Conservation (phyloP, 1,284 basidiomycete genomes). For the Agroathelia rolfsii region DNA sequence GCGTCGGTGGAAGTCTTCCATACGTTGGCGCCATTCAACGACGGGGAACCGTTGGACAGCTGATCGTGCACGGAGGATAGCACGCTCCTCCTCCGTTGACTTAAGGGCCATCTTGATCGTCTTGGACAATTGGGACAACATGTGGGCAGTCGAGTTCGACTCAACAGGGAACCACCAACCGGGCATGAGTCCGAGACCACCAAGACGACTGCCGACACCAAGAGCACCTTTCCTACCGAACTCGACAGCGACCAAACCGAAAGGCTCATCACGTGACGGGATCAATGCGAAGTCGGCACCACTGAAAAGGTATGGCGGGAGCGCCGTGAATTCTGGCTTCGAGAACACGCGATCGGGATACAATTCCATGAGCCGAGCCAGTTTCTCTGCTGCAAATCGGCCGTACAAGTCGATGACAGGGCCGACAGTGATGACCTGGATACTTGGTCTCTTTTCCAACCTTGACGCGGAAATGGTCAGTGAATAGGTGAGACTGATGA, state of each 20-base stretch:
- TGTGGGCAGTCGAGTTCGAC: slow-evolving; percentile 81
- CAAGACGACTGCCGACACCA: slow-evolving; percentile 85
- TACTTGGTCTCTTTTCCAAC: slow-evolving; percentile 75
- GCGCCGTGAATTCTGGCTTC: slow-evolving; percentile 87
- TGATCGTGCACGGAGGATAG: slow-evolving; percentile 83
- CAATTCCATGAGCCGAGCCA: slow-evolving; percentile 86
- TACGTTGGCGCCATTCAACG: slow-evolving; percentile 90
- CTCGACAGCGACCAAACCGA: slow-evolving; percentile 89
- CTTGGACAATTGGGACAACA: slow-evolving; percentile 90
- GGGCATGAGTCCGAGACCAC: slow-evolving; percentile 91
- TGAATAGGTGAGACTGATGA: slow-evolving; percentile 5
- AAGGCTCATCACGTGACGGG: slow-evolving; percentile 89
- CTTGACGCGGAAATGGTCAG: slow-evolving; percentile 30
- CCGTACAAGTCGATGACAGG: slow-evolving; percentile 92
- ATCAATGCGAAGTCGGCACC: slow-evolving; percentile 92
- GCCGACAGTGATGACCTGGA: slow-evolving; percentile 83
- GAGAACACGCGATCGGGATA: slow-evolving; percentile 89
- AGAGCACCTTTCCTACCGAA: slow-evolving; percentile 92
- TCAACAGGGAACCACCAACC: slow-evolving; percentile 98
- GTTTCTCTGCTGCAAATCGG: slow-evolving; percentile 87
- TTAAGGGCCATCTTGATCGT: slow-evolving; percentile 90
- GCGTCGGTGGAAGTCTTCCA: slow-evolving; percentile 88
- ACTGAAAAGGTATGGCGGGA: slow-evolving; percentile 88
- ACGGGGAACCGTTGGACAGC: slow-evolving; percentile 93
- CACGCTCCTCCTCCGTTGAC: slow-evolving; percentile 82